These are phyloP conservation scores for Bifiguratus adelaidae DNA, from an alignment of 192 early-diverging fungal species.

Conservation along the genomic window DNA sequence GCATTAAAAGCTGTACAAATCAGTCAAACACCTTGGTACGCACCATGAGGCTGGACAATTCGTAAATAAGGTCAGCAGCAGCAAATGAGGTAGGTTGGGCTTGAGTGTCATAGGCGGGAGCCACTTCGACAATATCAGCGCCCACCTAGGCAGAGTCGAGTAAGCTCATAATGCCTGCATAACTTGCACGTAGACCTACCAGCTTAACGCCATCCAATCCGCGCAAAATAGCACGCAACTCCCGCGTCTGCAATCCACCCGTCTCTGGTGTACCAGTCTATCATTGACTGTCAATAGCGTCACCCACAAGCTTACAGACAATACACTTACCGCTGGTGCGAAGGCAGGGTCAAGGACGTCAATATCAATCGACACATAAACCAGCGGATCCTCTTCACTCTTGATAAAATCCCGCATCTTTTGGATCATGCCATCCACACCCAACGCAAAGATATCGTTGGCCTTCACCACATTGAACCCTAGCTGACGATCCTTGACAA, in stretches of 20 bases:
- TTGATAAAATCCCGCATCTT: constrained; percentile 18
- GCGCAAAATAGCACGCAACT: constrained; percentile 20
- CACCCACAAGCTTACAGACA: neutral
- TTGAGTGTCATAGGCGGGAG: constrained; percentile 27
- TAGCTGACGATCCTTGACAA: constrained; percentile 19
- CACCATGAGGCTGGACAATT: constrained; percentile 18
- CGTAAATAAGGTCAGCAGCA: constrained; percentile 19
- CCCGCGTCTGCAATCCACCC: constrained; percentile 26
- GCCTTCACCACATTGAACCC: constrained; percentile 28
- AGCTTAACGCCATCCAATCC: constrained; percentile 21
- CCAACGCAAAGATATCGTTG: constrained; percentile 27
- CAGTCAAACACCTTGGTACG: too few species aligned
- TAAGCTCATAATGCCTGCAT: too few species aligned
- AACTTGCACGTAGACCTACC: too few species aligned
- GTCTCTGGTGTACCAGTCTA: constrained; percentile 24
- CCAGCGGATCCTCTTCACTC: constrained; percentile 8
- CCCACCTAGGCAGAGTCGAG: too few species aligned
- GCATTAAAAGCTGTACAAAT: too few species aligned
- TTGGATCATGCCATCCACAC: constrained; percentile 23
- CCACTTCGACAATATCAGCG: constrained; percentile 30
- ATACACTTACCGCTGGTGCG: constrained; percentile 7
- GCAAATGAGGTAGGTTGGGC: constrained; percentile 24
- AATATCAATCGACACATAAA: constrained; percentile 29
- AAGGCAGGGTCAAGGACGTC: constrained; percentile 29
- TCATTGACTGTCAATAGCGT: neutral